These are phyloP conservation scores for Aquilaria sinensis DNA, from an alignment of 345 rosid genomes.

Conservation along the genomic window DNA sequence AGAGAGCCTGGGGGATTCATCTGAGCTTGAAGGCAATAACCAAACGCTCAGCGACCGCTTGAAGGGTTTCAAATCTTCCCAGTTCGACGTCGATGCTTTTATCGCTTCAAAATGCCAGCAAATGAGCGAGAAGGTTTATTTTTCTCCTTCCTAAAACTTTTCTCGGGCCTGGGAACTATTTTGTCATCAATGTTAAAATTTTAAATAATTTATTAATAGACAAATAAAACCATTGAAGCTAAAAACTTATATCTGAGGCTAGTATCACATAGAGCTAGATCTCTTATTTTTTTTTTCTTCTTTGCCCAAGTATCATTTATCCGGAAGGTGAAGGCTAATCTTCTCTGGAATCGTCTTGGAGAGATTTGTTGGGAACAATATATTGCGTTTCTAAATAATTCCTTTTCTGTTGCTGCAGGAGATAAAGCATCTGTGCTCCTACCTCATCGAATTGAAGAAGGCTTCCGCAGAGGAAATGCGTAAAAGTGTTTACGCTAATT, in stretches of 20 bases:
- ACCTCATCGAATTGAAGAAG: conserved; percentile 71
- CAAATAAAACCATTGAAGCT: too few relatives aligned
- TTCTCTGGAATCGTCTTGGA: background rate
- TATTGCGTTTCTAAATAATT: conserved; percentile 1
- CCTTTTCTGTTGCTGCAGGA: conserved; percentile 35
- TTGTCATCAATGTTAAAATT: too few relatives aligned
- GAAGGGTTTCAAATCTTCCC: conserved; percentile 66
- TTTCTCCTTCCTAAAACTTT: background rate
- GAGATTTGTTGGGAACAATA: background rate
- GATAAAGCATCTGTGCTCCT: conserved; percentile 51
- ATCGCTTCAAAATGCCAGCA: conserved; percentile 63
- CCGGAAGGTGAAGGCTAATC: background rate
- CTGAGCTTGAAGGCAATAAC: conserved; percentile 53
- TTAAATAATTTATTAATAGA: too few relatives aligned
- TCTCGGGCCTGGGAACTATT: background rate
- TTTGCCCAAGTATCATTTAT: background rate
- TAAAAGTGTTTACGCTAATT: conserved; percentile 86
- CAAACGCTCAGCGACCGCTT: conserved; percentile 65
- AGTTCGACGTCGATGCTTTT: conserved; percentile 60
- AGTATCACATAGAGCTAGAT: too few relatives aligned
- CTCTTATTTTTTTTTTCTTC: background rate
- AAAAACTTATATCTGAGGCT: too few relatives aligned
- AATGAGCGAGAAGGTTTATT: conserved; percentile 77
- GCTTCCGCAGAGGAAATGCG: conserved; percentile 99
- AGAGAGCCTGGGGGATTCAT: conserved; percentile 53